Conservation (phyloP, 805 yeast genomes). For the Vanderwaltozyma tropicalis region DNA sequence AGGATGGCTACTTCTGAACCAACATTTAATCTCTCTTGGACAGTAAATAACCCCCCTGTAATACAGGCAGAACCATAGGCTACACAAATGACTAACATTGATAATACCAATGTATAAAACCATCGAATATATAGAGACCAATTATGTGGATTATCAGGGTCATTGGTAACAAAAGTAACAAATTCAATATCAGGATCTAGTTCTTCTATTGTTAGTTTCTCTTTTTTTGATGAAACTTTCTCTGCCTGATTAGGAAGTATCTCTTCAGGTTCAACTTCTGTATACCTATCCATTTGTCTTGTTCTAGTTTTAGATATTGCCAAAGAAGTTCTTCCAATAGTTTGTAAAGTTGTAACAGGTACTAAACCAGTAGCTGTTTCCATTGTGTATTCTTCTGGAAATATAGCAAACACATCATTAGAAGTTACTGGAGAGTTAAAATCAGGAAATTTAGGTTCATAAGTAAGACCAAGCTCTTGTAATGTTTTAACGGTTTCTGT, state of each 20-base stretch:
- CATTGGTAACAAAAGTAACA: conserved; percentile 69
- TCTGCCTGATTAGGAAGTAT: conserved; percentile 7
- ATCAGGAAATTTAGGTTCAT: conserved; percentile 43
- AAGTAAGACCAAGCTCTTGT: conserved; percentile 48
- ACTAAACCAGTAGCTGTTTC: conserved; percentile 86
- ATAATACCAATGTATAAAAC: conserved; percentile 56
- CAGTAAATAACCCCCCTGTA: conserved; percentile 67
- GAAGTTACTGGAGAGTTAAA: conserved; percentile 39
- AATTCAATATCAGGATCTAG: conserved; percentile 64
- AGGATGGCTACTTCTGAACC: conserved; percentile 68
- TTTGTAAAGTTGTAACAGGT: conserved; percentile 60
- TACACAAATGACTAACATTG: conserved; percentile 71
- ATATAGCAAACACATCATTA: conserved; percentile 50
- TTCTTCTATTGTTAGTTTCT: conserved; percentile 11
- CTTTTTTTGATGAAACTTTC: no score
- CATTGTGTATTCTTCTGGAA: conserved; percentile 84
- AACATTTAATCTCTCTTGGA: conserved; percentile 56
- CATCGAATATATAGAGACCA: conserved; percentile 54
- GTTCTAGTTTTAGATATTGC: conserved; percentile 31
- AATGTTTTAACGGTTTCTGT: conserved; percentile 71
- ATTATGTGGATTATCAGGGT: conserved; percentile 84
- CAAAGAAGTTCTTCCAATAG: conserved; percentile 45
- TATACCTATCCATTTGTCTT: conserved; percentile 11
- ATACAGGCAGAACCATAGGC: conserved; percentile 91
- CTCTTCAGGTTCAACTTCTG: neutral